Evolutionary conservation across 2,329 filamentous ascomycete species (phyloP).

Genomic region (Phialophora tarda): DNA sequence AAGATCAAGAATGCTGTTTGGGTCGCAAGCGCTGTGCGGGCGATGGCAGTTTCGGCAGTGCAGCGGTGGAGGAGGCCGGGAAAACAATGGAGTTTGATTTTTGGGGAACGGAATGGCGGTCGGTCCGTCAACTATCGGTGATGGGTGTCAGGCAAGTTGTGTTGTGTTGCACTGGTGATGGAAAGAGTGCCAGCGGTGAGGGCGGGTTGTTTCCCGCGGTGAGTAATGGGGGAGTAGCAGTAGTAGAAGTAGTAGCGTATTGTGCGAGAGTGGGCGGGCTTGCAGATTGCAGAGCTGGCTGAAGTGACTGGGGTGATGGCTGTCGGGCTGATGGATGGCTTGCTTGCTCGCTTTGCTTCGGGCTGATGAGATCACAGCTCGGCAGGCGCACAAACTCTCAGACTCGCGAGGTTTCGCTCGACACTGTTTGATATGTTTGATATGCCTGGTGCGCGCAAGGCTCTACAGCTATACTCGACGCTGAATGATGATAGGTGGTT

Average conservation of each 20-base stretch:
- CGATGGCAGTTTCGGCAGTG: slow-evolving; percentile 5
- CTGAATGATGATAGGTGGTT: slow-evolving; percentile 31
- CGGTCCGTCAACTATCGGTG: slow-evolving; percentile 14
- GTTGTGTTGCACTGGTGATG: slow-evolving; percentile 20
- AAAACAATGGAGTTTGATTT: background rate
- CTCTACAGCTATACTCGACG: slow-evolving; percentile 23
- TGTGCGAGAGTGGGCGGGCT: slow-evolving; percentile 19
- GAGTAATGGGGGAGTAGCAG: slow-evolving; percentile 10
- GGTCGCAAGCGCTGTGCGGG: slow-evolving; percentile 14
- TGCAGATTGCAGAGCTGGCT: slow-evolving; percentile 24
- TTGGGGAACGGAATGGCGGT: slow-evolving; percentile 16
- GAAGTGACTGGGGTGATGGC: slow-evolving; percentile 21
- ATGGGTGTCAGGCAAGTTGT: slow-evolving; percentile 11
- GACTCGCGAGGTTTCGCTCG: background rate
- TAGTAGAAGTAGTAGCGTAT: background rate
- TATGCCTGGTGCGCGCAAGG: slow-evolving; percentile 22
- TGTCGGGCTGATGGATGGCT: slow-evolving; percentile 24
- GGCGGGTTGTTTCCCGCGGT: slow-evolving; percentile 17
- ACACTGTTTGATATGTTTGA: slow-evolving; percentile 2
- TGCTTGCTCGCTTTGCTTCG: slow-evolving; percentile 22
- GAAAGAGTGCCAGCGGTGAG: slow-evolving; percentile 22
- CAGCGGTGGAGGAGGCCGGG: slow-evolving; percentile 6
- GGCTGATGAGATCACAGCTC: slow-evolving; percentile 31
- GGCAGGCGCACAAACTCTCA: slow-evolving; percentile 10
- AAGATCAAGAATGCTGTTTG: slow-evolving; percentile 2